Base-by-base conservation (phyloP, 2,329 filamentous ascomycete genomes). In the Verticillium alfalfae region DNA sequence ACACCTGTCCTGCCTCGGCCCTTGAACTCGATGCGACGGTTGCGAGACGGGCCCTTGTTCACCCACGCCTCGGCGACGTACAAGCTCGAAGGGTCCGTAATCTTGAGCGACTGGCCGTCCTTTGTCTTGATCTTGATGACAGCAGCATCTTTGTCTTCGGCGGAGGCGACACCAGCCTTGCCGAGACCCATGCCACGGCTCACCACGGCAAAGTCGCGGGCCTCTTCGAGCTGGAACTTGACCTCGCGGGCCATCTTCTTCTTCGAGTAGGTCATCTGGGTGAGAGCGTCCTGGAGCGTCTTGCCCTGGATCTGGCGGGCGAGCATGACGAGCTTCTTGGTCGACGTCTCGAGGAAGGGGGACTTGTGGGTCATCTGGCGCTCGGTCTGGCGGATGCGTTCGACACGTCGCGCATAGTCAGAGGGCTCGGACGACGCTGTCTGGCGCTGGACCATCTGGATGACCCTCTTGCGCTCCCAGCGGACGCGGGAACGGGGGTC, bases 51-150 rank as follows among this genome's bases (percentile, higher is more conserved):
- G 0, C 92, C 91, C 66, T 90, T 88, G 60, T 91, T 92, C 55
- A 97, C 92, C 94, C 94, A 99, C 5, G 93, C 92, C 77, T 98
- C 87, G 60, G 93, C 90, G 67, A 99, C 84, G 74, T 97, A 99
- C 66, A 98, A 89, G 63, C 85, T 84, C n/a, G 90, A 90, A 1
- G 88, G 88, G 70, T 97, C 90, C 36, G 76, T 76, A 31, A 97
- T 83, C 45, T 84, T 82, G 66, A 93, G 80, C 74, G 86, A 87
- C 72, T 87, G 87, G 67, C 92, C 92, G 63, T 91, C 85, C 76
- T 92, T 92, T 62, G 90, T 85, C 72, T 85, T 81, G 66, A 96
- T 90, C 69, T 85, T 84, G 57, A 64, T 16, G 16, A 26, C 3
- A n/a, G 69, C 59, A 34, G 67, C 22, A 68, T 74, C 63, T 57